Evolutionary conservation across 2,329 filamentous ascomycete genomes (phyloP), one percentile per base, ranked within the genome.

Genomic region (Neonectria punicea): DNA sequence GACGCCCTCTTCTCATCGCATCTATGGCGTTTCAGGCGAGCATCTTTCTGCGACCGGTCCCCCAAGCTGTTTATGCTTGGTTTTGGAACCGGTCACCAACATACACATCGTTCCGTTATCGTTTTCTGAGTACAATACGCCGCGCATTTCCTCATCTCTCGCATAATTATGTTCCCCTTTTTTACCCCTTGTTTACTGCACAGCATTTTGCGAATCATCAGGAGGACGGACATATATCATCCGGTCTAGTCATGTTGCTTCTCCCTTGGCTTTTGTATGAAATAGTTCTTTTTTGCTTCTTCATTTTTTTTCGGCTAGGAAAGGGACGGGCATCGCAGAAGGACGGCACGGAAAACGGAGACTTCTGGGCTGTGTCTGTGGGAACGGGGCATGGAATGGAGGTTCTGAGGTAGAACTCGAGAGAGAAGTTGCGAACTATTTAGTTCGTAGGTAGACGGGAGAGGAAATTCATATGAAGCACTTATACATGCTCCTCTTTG

Each of bases 11-110:
- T 39, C 54, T 53, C 46, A 47, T 55, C 50, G 55, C 61, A 64
- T 64, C 50, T n/a, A 50, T 36, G 61, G 61, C 43, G 56, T 59
- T 64, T 56, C 39, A 59, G 61, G 61, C 61, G 44, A 59, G 25
- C 25, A 61, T 61, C 10, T 14, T 20, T 18, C 6, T 51, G 18
- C 30, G 49, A 36, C 30, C 20, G 39, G 13, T 51, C 56, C 13
- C 36, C 51, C 50, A 46, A 50, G 43, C 32, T 46, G 53, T 20
- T 34, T 53, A 39, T 51, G 20, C 28, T 16, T 18, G 36, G 36
- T 16, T n/a, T 30, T 18, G 46, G 47, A 57, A 57, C 53, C 57
- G 53, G 46, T 46, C 47, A 57, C 28, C 39, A n/a, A 30, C 59
- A 57, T 57, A 57, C 59, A 53, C 60, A 47, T 39, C 43, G 46